phyloP scores from a whole-genome alignment of 768 basidiomycete genomes.

The Multifurca ochricompacta region DNA sequence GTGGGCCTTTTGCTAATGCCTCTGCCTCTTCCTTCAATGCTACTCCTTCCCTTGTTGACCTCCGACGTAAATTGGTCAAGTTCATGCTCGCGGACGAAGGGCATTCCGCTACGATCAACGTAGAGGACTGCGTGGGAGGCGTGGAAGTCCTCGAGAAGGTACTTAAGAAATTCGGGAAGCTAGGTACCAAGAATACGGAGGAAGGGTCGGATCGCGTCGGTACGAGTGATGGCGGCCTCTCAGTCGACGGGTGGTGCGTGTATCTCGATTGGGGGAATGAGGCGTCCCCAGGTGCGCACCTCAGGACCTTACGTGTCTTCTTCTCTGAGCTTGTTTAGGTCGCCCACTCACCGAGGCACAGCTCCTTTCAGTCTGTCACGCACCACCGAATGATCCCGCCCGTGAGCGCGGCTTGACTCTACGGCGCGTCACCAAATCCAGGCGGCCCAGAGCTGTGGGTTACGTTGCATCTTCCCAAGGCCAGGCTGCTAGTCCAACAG shows the following conservation, averaged over 20 bases:
- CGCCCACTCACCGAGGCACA: constrained; percentile 75
- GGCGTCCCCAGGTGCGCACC: constrained; percentile 42
- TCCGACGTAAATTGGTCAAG: constrained; percentile 80
- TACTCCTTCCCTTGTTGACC: constrained; percentile 60
- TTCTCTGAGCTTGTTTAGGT: constrained; percentile 34
- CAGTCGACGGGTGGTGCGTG: constrained; percentile 86
- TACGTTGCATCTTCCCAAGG: constrained; percentile 29
- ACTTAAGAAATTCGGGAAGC: constrained; percentile 82
- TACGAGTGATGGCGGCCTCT: constrained; percentile 65
- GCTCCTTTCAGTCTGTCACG: constrained; percentile 75
- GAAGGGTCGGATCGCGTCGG: constrained; percentile 49
- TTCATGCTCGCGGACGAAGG: constrained; percentile 82
- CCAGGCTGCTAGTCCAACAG: constrained; percentile 31
- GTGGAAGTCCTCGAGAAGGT: constrained; percentile 84
- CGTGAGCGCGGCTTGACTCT: constrained; percentile 76
- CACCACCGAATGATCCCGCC: constrained; percentile 65
- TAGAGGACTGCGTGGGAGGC: constrained; percentile 71
- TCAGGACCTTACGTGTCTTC: constrained; percentile 1
- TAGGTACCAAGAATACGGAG: constrained; percentile 37
- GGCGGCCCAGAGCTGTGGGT: constrained; percentile 35
- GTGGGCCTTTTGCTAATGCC: constrained; percentile 47
- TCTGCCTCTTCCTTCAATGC: constrained; percentile 38
- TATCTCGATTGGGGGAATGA: constrained; percentile 56
- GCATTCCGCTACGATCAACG: constrained; percentile 65
- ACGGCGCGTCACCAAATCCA: constrained; percentile 43